phyloP scores from a whole-genome alignment of 352 stramenopile species.

The Bremia lactucae region DNA sequence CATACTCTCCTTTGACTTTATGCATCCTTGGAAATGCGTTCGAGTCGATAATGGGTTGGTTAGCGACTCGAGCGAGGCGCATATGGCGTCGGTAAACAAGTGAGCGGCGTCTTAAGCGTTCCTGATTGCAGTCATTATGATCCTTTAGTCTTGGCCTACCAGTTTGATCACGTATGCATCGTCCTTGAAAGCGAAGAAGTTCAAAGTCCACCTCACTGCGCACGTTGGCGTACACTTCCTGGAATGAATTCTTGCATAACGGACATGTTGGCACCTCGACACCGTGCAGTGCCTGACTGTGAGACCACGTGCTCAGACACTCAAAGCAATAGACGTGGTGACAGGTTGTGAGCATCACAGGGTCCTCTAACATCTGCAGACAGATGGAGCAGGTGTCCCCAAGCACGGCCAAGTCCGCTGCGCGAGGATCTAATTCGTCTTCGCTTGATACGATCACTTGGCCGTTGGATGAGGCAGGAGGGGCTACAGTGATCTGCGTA shows the following conservation, averaged over 20 bases:
- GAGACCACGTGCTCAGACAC: conserved; percentile 52
- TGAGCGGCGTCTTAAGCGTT: conserved; percentile 26
- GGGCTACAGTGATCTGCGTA: conserved; percentile 7
- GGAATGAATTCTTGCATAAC: conserved; percentile 56
- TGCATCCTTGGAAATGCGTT: conserved; percentile 23
- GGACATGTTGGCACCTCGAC: conserved; percentile 44
- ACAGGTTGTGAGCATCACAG: conserved; percentile 49
- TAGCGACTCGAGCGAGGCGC: conserved; percentile 39
- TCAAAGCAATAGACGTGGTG: conserved; percentile 69
- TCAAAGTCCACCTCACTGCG: conserved; percentile 53
- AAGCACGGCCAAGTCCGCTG: conserved; percentile 40
- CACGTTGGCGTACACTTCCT: conserved; percentile 47
- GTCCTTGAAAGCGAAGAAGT: conserved; percentile 37
- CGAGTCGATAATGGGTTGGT: conserved; percentile 11
- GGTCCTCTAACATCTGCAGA: conserved; percentile 38
- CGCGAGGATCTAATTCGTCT: conserved; percentile 7
- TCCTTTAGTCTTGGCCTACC: conserved; percentile 7
- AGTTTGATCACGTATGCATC: conserved; percentile 1
- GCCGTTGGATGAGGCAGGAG: conserved; percentile 18
- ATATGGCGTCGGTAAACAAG: conserved; percentile 50
- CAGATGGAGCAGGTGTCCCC: conserved; percentile 68
- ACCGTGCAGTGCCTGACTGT: conserved; percentile 46
- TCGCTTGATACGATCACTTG: conserved; percentile 8
- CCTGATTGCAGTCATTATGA: neutral
- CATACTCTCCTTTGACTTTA: conserved; percentile 50